Evolutionary conservation across 805 yeast species (phyloP).

Genomic region (Ogataea trehaloabstinens): DNA sequence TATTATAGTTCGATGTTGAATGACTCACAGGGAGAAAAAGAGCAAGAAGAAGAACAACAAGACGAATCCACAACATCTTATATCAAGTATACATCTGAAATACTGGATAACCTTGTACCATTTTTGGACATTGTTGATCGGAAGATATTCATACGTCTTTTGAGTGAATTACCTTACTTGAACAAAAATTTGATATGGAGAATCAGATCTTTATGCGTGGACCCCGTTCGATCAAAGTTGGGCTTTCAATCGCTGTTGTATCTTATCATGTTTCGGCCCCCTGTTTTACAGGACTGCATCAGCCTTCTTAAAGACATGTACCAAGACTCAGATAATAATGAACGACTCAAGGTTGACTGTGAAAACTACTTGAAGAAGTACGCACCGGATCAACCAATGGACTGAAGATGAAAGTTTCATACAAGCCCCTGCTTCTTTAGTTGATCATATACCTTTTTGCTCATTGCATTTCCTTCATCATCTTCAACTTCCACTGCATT

Average conservation of each 20-base stretch:
- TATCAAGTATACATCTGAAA: constrained; percentile 63
- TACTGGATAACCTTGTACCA: constrained; percentile 79
- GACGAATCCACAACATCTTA: constrained; percentile 39
- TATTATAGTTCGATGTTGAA: constrained; percentile 63
- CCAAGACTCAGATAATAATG: constrained; percentile 39
- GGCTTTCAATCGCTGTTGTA: constrained; percentile 84
- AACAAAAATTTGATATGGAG: constrained; percentile 59
- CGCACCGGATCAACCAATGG: constrained; percentile 16
- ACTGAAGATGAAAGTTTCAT: constrained; percentile 26
- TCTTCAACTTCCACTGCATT: constrained; percentile 82
- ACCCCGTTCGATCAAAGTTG: constrained; percentile 76
- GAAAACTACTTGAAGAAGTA: constrained; percentile 47
- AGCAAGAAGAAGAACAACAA: constrained; percentile 6
- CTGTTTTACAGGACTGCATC: constrained; percentile 58
- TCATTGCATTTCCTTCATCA: constrained; percentile 89
- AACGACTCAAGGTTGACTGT: constrained; percentile 49
- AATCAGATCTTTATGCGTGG: constrained; percentile 72
- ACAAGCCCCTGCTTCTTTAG: constrained; percentile 84
- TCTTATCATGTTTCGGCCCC: constrained; percentile 87
- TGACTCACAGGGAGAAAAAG: constrained; percentile 18
- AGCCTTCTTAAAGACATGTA: constrained; percentile 47
- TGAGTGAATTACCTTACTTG: constrained; percentile 84
- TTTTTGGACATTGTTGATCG: constrained; percentile 80
- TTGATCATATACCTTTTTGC: constrained; percentile 76
- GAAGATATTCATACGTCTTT: constrained; percentile 72